phyloP scores from a whole-genome alignment of 805 yeast species.

The Pichia cephalocereana region DNA sequence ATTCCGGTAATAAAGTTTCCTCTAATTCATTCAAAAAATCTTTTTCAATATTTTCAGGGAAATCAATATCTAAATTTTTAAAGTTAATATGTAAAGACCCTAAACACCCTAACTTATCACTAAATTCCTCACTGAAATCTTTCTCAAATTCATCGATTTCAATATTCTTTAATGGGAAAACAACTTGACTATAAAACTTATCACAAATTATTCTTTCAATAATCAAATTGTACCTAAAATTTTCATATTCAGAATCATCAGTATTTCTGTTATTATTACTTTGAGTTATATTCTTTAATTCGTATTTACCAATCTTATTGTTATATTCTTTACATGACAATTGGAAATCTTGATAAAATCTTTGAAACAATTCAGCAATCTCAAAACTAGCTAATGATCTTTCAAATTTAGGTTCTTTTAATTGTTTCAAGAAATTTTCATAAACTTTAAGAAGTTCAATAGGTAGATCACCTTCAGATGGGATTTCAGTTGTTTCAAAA shows the following conservation, averaged over 20 bases:
- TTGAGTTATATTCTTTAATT: constrained; percentile 14
- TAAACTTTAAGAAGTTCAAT: constrained; percentile 15
- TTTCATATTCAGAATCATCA: constrained; percentile 8
- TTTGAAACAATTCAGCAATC: constrained; percentile 27
- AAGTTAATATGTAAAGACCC: constrained; percentile 19
- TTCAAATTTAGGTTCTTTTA: constrained; percentile 28
- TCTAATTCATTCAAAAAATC: constrained; percentile 17
- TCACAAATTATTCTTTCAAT: constrained; percentile 27
- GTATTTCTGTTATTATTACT: constrained; percentile 4
- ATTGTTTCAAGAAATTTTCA: constrained; percentile 22
- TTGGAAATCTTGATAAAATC: constrained; percentile 24
- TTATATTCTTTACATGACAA: constrained; percentile 13
- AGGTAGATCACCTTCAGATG: constrained; percentile 21
- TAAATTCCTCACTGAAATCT: constrained; percentile 19
- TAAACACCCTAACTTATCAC: constrained; percentile 20
- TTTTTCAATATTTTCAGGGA: constrained; percentile 17
- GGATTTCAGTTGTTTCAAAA: constrained; percentile 13
- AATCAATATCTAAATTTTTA: constrained; percentile 22
- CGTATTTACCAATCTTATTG: constrained; percentile 14
- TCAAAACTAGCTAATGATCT: constrained; percentile 28
- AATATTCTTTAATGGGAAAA: constrained; percentile 24
- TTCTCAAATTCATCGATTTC: constrained; percentile 24
- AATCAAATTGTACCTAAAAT: constrained; percentile 21
- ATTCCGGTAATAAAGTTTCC: constrained; percentile 20
- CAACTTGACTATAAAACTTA: constrained; percentile 25